Conservation (phyloP, 768 basidiomycete species). For the Pleurotus salmoneostramineus region DNA sequence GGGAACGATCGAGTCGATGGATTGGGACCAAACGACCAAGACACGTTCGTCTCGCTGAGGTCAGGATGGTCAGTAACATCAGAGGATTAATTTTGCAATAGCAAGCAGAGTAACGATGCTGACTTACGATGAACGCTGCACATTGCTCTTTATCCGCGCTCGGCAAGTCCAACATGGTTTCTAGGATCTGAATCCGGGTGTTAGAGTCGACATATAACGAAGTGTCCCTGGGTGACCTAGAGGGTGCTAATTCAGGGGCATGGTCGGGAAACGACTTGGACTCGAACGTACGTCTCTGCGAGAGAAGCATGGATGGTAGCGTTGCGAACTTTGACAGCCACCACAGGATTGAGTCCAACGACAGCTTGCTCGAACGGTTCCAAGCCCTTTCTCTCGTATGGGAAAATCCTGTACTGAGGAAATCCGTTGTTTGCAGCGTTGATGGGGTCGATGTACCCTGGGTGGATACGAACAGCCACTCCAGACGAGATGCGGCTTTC, state of each 20-base stretch:
- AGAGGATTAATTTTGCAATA: too few relatives aligned
- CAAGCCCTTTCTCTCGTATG: slow-evolving; percentile 70
- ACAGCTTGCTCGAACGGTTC: slow-evolving; percentile 76
- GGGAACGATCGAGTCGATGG: slow-evolving; percentile 74
- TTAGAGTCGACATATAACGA: slow-evolving; percentile 73
- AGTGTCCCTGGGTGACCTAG: slow-evolving; percentile 50
- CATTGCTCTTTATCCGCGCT: slow-evolving; percentile 84
- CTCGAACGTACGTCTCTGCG: slow-evolving; percentile 49
- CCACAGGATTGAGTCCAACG: slow-evolving; percentile 70
- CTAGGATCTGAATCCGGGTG: slow-evolving; percentile 82
- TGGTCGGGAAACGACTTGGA: too few relatives aligned
- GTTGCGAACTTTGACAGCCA: slow-evolving; percentile 76
- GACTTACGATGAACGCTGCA: slow-evolving; percentile 78
- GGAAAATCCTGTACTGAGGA: slow-evolving; percentile 65
- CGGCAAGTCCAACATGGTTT: slow-evolving; percentile 73
- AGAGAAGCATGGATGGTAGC: slow-evolving; percentile 81
- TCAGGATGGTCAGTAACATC: too few relatives aligned
- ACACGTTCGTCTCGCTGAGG: slow-evolving; percentile 76
- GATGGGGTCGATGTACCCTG: background rate
- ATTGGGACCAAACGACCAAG: slow-evolving; percentile 87
- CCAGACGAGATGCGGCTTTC: slow-evolving; percentile 71
- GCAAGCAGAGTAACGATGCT: background rate
- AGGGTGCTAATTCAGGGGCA: slow-evolving; percentile 19
- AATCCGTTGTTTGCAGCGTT: background rate
- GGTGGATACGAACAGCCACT: slow-evolving; percentile 50